Evolutionary conservation across 2,329 filamentous ascomycete species (phyloP), one percentile per base, ranked within the genome.

Genomic region (Graphilbum ipis-grandicollis): DNA sequence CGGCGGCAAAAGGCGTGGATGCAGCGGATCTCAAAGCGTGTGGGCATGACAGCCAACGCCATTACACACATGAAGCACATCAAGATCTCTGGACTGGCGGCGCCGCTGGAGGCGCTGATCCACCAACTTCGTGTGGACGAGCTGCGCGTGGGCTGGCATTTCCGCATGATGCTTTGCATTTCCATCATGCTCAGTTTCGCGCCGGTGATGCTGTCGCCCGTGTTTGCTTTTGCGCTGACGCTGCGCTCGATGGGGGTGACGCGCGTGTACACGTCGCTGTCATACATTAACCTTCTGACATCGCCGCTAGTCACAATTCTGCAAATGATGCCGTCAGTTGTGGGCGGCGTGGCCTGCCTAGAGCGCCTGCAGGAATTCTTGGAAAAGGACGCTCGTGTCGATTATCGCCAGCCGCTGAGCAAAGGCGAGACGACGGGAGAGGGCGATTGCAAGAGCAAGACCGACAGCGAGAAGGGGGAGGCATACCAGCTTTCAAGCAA

Each of bases 51-150:
- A 43, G 38, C 46, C 21, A 44, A 36, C 21, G 31, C 43, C 18
- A 50, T 60, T 19, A 45, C 47, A 2, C 50, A 48, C 34, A 58
- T 62, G 50, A 61, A 59, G 41, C 44, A 48, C 26, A 43, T 62
- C 15, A 58, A 56, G 38, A 55, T 61, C 33, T 52, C 52, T 2
- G 58, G 57, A 2, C 46, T 62, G 10, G 39, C 53, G 5, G 45
- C 35, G 14, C 40, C 50, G 5, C 41, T 59, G 2, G 46, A 47
- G 17, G 38, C 43, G 3, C 42, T 51, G 3, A 47, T 61, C 4
- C 55, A 60, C 36, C 41, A 39, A 1, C 39, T 58, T 18, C 52
- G 59, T 6, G 37, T 52, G 2, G 42, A 51, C 4, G 58, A 61
- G 41, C 42, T 62, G 0, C 36, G 19, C 2, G 38, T 44, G 3